Percentiles rank a stretch among this genome's conserved stretches.
phyloP scores from a whole-genome alignment of 805 yeast genomes.

The Candida hungchunana region DNA sequence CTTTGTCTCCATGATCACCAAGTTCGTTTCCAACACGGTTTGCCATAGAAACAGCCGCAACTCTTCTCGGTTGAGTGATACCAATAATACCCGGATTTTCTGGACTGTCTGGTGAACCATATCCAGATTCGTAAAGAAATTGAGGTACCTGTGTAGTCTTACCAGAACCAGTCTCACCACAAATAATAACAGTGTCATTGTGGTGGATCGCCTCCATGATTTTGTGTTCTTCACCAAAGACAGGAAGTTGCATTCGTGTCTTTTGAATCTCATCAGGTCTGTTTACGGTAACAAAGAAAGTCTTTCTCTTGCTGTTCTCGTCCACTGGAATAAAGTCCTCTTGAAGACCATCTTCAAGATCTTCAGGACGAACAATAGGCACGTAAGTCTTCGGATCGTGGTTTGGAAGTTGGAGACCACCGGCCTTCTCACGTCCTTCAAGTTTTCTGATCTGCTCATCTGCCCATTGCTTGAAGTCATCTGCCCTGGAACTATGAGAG shows the following conservation, averaged over 20 bases:
- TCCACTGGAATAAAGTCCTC: conserved; percentile 61
- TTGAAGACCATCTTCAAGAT: conserved; percentile 63
- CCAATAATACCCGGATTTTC: conserved; percentile 93
- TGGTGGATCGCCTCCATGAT: conserved; percentile 96
- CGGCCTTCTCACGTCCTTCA: conserved; percentile 54
- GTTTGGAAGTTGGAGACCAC: conserved; percentile 34
- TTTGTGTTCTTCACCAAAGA: conserved; percentile 81
- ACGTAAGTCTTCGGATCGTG: conserved; percentile 39
- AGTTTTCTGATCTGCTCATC: conserved; percentile 60
- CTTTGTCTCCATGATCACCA: conserved; percentile 65
- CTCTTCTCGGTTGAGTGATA: conserved; percentile 92
- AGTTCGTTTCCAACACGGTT: conserved; percentile 71
- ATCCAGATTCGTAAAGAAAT: conserved; percentile 89
- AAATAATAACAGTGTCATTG: conserved; percentile 82
- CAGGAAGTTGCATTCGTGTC: conserved; percentile 74
- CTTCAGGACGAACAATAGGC: conserved; percentile 59
- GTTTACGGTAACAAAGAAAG: conserved; percentile 62
- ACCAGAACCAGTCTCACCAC: conserved; percentile 99
- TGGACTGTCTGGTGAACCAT: conserved; percentile 52
- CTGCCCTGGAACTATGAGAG: conserved; percentile 46
- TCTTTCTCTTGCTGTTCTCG: conserved; percentile 45
- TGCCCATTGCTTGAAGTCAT: conserved; percentile 86
- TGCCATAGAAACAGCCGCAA: conserved; percentile 91
- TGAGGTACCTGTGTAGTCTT: conserved; percentile 98
- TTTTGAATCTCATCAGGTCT: conserved; percentile 65